phyloP scores from a whole-genome alignment of 768 basidiomycete genomes.

The Kwoniella shandongensis region DNA sequence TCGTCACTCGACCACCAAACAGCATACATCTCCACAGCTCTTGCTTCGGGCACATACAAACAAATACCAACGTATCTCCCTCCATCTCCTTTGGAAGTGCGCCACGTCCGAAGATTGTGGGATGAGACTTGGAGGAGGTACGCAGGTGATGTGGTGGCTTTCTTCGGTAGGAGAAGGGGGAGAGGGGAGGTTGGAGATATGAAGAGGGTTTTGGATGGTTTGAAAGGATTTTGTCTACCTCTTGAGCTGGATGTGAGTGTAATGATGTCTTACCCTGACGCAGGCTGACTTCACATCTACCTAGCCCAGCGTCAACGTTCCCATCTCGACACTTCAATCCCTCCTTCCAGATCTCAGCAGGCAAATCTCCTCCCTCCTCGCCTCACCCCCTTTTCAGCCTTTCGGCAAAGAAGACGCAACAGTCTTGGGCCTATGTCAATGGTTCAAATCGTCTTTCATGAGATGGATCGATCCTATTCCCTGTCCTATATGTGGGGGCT shows the following conservation, averaged over 20 bases:
- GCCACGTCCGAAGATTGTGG: not conserved
- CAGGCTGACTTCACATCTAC: not conserved
- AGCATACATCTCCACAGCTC: not conserved
- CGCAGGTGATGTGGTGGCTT: not conserved
- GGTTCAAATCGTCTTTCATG: conserved; percentile 56
- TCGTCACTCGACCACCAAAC: no score
- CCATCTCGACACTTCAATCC: conserved; percentile 1
- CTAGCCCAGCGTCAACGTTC: conserved; percentile 6
- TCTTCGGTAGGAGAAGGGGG: not conserved
- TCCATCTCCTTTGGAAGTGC: not conserved
- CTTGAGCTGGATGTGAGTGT: conserved; percentile 23
- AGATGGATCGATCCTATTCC: conserved; percentile 56
- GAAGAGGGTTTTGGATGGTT: conserved; percentile 6
- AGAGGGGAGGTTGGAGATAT: conserved; percentile 1
- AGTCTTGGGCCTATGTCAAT: conserved; percentile 52
- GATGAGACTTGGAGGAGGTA: not conserved
- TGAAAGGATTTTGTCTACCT: conserved; percentile 21
- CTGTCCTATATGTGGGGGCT: conserved; percentile 49
- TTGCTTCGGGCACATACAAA: not conserved
- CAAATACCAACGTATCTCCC: conserved; percentile 1
- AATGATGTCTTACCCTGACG: not conserved
- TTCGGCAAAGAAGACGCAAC: conserved; percentile 48
- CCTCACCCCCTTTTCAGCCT: conserved; percentile 28
- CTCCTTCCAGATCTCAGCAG: conserved; percentile 1
- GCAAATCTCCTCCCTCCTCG: not conserved